Conservation (phyloP, 2,329 filamentous ascomycete genomes). For the Aspergillus sp. region DNA sequence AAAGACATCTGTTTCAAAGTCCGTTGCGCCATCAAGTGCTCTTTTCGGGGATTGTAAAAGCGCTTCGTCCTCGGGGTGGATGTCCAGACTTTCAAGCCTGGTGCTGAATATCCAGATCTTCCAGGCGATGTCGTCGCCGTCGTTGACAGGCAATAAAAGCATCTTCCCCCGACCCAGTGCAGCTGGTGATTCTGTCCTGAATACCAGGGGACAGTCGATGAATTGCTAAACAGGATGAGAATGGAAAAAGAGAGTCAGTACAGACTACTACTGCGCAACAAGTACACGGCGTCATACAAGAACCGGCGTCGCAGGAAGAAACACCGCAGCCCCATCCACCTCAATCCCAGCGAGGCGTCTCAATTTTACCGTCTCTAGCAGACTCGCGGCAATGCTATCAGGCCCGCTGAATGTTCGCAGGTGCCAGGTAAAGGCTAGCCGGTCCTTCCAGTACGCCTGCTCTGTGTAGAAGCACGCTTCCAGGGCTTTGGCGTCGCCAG, state of each 20-base stretch:
- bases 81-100: conserved; percentile 20
- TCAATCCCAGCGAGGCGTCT: conserved; percentile 3
- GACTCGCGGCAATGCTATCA: conserved; percentile 21
- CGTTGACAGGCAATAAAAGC: conserved; percentile 27
- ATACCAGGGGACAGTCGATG: conserved; percentile 32
- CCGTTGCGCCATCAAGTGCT: background rate
- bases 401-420: conserved; percentile 34
- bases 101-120: conserved; percentile 30
- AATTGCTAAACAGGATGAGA: conserved; percentile 23
- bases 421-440: conserved; percentile 38
- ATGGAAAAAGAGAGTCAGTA: background rate
- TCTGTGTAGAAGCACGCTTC: conserved; percentile 28
- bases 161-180: conserved; percentile 33
- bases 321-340: conserved; percentile 14
- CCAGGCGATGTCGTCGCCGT: conserved; percentile 15
- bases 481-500: conserved; percentile 21
- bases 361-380: conserved; percentile 7
- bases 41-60: conserved; percentile 18
- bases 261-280: background rate
- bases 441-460: conserved; percentile 41
- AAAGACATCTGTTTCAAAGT: conserved; percentile 32
- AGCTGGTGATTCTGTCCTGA: conserved; percentile 31
- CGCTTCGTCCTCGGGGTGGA: conserved; percentile 24
- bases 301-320: conserved; percentile 14
- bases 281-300: conserved; percentile 9